phyloP scores from a whole-genome alignment of 345 rosid species.

The Gossypium longicalyx region DNA sequence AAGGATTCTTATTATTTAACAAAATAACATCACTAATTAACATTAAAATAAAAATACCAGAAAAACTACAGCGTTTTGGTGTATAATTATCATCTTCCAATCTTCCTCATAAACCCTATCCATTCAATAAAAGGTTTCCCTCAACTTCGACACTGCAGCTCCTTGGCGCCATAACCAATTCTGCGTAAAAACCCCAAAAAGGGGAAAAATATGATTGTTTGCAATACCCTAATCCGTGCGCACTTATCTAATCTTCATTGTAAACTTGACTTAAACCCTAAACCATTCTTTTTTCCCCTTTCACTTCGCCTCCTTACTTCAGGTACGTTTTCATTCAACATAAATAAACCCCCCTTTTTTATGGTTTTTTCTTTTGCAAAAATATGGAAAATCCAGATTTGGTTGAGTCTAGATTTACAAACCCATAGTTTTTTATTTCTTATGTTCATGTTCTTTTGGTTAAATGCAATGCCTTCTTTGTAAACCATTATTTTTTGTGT shows the following conservation, averaged over 20 bases:
- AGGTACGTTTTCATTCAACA: slow-evolving; percentile 14
- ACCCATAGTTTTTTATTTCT: not conserved
- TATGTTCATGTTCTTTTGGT: not conserved
- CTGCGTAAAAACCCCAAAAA: not conserved
- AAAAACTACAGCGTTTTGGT: not conserved
- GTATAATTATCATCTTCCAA: not conserved
- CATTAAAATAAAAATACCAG: not conserved
- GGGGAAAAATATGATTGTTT: slow-evolving; percentile 41
- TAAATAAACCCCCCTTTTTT: not conserved
- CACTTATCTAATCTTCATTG: slow-evolving; percentile 17
- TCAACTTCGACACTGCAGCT: not conserved
- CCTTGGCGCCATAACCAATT: not conserved
- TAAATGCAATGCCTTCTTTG: not conserved
- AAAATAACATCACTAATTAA: too few relatives aligned
- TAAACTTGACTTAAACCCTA: slow-evolving; percentile 22
- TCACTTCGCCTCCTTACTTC: slow-evolving; percentile 26
- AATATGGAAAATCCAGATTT: not conserved
- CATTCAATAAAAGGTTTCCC: not conserved
- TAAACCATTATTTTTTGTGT: too few relatives aligned
- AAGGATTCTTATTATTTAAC: too few relatives aligned
- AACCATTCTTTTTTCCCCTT: slow-evolving; percentile 15
- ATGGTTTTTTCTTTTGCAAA: not conserved
- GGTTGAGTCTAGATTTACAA: not conserved
- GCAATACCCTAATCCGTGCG: slow-evolving; percentile 44
- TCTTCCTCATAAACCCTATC: slow-evolving; percentile 1